Evolutionary conservation across 2,329 filamentous ascomycete species (phyloP), one percentile per base, ranked within the genome.

Genomic region (Fusarium zealandicum): DNA sequence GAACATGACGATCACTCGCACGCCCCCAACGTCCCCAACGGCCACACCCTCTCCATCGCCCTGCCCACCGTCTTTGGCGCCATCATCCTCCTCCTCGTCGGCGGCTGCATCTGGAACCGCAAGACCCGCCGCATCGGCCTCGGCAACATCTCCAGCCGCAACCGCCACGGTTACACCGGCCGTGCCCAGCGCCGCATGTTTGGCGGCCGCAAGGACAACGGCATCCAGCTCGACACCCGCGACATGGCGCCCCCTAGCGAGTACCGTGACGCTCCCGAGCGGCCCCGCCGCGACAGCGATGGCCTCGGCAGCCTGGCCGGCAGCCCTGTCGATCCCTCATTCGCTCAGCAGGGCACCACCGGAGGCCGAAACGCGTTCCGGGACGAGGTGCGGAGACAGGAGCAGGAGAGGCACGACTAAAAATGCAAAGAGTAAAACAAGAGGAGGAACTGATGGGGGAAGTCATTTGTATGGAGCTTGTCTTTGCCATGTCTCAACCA

Each of bases 101-200:
- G 87, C 71, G 68, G 85, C 71, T 77, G 80, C 73, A 47, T 87
- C 76, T 84, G 78, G 76, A 82, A 84, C 70, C 74, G 77, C 48
- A 76, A 78, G 64, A 70, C 75, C n/a, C 77, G 82, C 50, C 69
- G 69, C 54, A 82, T 85, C 54, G 71, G 73, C 5, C 65, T 85
- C 39, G 81, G 79, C 46, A 81, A 78, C 64, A 72, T 84, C 70
- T 80, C 83, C 76, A 73, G 78, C 62, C 76, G 80, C 43, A 60
- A 62, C 35, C 70, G 75, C 27, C 65, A 75, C 57, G 77, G 80
- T 33, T 81, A 81, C 69, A 70, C 67, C 10, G 77, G 79, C 52
- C 71, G 76, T 51, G 68, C 72, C 44, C 69, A 66, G 38, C 72
- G 73, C 50, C 72, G 69, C 56, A 67, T 75, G 56, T 72, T 77